A percentile compares a stretch with the other conserved stretches of the same genome.
phyloP scores from a whole-genome alignment of 495 filamentous ascomycete species.

The Aspergillus sclerotiicarbonarius region DNA sequence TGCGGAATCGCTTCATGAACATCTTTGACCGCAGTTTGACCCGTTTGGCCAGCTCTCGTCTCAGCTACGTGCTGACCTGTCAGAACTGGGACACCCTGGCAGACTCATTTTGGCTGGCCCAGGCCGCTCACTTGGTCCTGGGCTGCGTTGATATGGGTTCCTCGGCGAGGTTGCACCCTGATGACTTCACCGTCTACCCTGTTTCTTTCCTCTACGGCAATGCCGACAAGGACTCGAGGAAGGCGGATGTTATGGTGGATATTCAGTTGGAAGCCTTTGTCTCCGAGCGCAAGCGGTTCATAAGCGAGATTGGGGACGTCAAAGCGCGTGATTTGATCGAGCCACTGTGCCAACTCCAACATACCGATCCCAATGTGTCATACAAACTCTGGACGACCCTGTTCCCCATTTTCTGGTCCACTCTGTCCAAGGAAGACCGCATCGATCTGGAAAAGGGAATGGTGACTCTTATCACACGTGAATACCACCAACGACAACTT shows the following conservation, averaged over 20 bases:
- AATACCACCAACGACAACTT: slow-evolving; percentile 90
- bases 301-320: slow-evolving; percentile 76
- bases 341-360: slow-evolving; percentile 91
- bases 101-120: slow-evolving; percentile 94
- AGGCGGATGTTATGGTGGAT: slow-evolving; percentile 71
- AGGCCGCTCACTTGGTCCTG: slow-evolving; percentile 87
- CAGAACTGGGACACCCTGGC: slow-evolving; percentile 96
- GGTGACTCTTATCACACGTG: slow-evolving; percentile 82
- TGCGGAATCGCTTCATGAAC: slow-evolving; percentile 92
- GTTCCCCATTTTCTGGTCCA: slow-evolving; percentile 93
- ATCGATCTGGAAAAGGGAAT: slow-evolving; percentile 88
- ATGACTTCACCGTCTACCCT: slow-evolving; percentile 78
- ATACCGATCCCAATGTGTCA: slow-evolving; percentile 74
- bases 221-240: slow-evolving; percentile 66
- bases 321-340: slow-evolving; percentile 84
- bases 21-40: slow-evolving; percentile 93
- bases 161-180: slow-evolving; percentile 67
- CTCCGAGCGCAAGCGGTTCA: slow-evolving; percentile 73
- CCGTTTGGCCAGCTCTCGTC: slow-evolving; percentile 76
- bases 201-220: slow-evolving; percentile 63
- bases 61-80: slow-evolving; percentile 83
- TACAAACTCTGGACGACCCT: slow-evolving; percentile 86
- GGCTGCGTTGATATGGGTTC: slow-evolving; percentile 85
- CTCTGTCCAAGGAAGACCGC: slow-evolving; percentile 80
- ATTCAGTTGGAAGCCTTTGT: slow-evolving; percentile 80